Evolutionary conservation across 108 stramenopile species (phyloP).

Genomic region (Fistulifera solaris): DNA sequence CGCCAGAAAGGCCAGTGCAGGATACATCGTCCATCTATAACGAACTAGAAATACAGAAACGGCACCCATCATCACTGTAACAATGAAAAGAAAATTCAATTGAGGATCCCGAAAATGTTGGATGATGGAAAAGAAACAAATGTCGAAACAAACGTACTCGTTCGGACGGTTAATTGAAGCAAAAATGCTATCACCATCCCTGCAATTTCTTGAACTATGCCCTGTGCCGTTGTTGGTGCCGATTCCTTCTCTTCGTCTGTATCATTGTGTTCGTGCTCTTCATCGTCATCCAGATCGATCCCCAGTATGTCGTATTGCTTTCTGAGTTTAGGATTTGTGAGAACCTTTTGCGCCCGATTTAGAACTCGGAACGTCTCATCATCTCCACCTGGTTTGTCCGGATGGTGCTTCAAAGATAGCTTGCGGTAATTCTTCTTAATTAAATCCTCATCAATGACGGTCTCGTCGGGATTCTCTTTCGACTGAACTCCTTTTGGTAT

Average conservation of each 20-base stretch:
- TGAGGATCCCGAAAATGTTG: neutral
- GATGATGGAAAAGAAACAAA: neutral
- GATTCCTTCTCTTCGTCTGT: constrained; percentile 8
- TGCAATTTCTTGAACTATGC: constrained; percentile 67
- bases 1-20: constrained; percentile 38
- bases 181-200: constrained; percentile 48
- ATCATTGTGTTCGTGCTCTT: constrained; percentile 21
- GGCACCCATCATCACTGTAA: constrained; percentile 45
- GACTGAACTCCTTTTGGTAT: constrained; percentile 28
- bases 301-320: constrained; percentile 79
- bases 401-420: constrained; percentile 48
- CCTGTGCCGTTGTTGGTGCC: constrained; percentile 23
- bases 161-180: constrained; percentile 67
- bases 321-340: constrained; percentile 55
- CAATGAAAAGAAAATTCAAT: neutral
- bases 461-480: neutral
- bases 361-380: constrained; percentile 67
- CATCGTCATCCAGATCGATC: constrained; percentile 78
- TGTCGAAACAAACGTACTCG: constrained; percentile 29
- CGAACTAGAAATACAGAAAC: constrained; percentile 45
- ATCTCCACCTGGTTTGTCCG: constrained; percentile 68
- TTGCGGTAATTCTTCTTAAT: constrained; percentile 75
- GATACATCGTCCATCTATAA: constrained; percentile 41
- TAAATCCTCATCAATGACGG: constrained; percentile 38
- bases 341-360: constrained; percentile 68